These are phyloP conservation scores for Pulveroboletus ravenelii DNA, from an alignment of 768 basidiomycete genomes.

Conservation along the genomic window DNA sequence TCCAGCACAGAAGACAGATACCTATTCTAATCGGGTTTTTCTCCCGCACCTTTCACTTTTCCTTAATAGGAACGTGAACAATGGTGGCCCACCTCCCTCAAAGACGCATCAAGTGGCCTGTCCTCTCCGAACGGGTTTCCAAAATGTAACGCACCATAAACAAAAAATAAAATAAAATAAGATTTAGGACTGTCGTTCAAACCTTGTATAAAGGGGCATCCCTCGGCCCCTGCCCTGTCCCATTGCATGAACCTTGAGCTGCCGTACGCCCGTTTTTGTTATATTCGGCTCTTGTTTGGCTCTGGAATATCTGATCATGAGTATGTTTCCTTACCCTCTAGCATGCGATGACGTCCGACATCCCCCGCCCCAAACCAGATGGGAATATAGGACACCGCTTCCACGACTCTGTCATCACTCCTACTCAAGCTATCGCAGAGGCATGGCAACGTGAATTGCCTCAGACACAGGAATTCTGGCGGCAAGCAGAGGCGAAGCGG, in stretches of 20 bases:
- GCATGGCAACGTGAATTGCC: slow-evolving; percentile 62
- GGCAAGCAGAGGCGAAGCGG: slow-evolving; percentile 46
- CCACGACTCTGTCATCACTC: slow-evolving; percentile 35
- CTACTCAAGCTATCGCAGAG: slow-evolving; percentile 61
- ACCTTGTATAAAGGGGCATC: slow-evolving; percentile 35
- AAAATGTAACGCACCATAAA: slow-evolving; percentile 11
- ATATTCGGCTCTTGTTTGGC: slow-evolving; percentile 19
- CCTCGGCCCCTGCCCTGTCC: slow-evolving; percentile 29
- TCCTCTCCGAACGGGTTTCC: slow-evolving; percentile 22
- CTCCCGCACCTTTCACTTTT: slow-evolving; percentile 31
- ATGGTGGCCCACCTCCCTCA: slow-evolving; percentile 24
- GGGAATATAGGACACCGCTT: slow-evolving; percentile 26
- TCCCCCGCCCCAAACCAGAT: slow-evolving; percentile 33
- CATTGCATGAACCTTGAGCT: slow-evolving; percentile 33
- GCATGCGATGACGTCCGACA: slow-evolving; percentile 35
- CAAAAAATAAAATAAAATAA: slow-evolving; percentile 18
- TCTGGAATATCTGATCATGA: slow-evolving; percentile 26
- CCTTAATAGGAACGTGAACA: slow-evolving; percentile 30
- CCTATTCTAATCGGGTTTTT: slow-evolving; percentile 27
- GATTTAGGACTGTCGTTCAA: slow-evolving; percentile 24
- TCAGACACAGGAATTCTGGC: slow-evolving; percentile 59
- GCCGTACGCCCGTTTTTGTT: slow-evolving; percentile 36
- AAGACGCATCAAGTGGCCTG: slow-evolving; percentile 17
- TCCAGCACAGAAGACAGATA: slow-evolving; percentile 33
- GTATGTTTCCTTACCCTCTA: slow-evolving; percentile 27